Conservation (phyloP, 2,329 filamentous ascomycete genomes). For the Paracamarosporium sp. region DNA sequence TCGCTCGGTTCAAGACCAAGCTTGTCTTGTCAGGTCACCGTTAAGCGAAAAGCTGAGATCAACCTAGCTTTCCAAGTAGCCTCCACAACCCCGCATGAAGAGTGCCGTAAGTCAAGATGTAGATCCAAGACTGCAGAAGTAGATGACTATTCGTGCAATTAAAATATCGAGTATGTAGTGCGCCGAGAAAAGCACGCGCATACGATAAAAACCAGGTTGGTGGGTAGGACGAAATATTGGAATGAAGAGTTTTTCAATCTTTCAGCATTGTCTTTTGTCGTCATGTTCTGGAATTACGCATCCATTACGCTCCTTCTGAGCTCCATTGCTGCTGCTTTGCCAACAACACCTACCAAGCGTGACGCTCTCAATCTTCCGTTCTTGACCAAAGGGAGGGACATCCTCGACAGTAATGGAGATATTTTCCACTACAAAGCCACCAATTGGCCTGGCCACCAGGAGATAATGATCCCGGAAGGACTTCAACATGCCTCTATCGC, state of each 20-base stretch:
- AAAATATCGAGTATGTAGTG: neutral
- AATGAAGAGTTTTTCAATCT: neutral
- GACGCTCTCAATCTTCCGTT: slow-evolving; percentile 35
- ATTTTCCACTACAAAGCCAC: slow-evolving; percentile 58
- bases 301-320: slow-evolving; percentile 18
- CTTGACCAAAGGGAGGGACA: slow-evolving; percentile 38
- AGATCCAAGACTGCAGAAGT: neutral
- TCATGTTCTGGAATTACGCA: slow-evolving; percentile 22
- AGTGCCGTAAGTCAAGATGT: neutral
- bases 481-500: slow-evolving; percentile 67
- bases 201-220: neutral
- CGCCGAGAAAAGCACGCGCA: neutral
- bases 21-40: neutral
- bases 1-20: neutral
- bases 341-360: slow-evolving; percentile 16
- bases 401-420: slow-evolving; percentile 43
- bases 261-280: neutral
- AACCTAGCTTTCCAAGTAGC: neutral
- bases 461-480: slow-evolving; percentile 71
- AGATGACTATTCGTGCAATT: neutral
- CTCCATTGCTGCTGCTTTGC: slow-evolving; percentile 19
- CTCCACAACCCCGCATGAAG: neutral
- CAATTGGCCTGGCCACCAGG: slow-evolving; percentile 68
- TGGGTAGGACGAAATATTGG: neutral
- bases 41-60: neutral